Evolutionary conservation across 2,329 filamentous ascomycete genomes (phyloP).

Genomic region (Diplodia scrobiculata): DNA sequence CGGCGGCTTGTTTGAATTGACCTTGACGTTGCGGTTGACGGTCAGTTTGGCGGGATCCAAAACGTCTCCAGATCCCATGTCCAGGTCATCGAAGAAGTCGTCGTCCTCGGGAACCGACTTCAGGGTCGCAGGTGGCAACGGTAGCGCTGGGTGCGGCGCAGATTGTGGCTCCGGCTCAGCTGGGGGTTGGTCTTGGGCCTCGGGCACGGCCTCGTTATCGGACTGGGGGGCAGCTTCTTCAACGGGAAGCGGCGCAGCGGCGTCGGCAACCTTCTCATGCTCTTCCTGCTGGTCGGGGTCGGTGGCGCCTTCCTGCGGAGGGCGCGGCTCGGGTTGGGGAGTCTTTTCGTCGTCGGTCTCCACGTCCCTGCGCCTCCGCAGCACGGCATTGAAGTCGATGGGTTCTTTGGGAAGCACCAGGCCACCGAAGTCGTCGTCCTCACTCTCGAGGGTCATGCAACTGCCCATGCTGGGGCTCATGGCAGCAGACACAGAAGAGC

Average conservation of each 20-base stretch:
- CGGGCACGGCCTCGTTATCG: constrained; percentile 2
- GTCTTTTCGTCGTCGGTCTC: constrained; percentile 37
- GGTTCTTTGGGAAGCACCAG: constrained; percentile 81
- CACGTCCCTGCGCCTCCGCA: constrained; percentile 68
- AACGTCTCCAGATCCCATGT: constrained; percentile 79
- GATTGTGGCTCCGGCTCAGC: constrained; percentile 28
- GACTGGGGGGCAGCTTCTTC: constrained; percentile 33
- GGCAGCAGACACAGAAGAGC: constrained; percentile 83
- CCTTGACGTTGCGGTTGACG: constrained; percentile 86
- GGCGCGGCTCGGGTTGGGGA: constrained; percentile 22
- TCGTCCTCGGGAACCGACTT: constrained; percentile 53
- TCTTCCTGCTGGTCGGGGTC: constrained; percentile 8
- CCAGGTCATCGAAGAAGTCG: constrained; percentile 83
- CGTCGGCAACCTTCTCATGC: constrained; percentile 29
- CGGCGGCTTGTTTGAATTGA: constrained; percentile 64
- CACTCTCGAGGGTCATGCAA: constrained; percentile 86
- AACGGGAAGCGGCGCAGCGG: constrained; percentile 31
- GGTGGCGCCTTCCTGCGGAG: neutral
- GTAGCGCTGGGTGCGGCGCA: constrained; percentile 2
- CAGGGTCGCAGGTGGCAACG: constrained; percentile 21
- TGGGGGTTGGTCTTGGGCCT: constrained; percentile 8
- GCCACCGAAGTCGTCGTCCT: constrained; percentile 90
- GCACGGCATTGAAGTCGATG: constrained; percentile 76
- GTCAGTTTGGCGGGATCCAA: constrained; percentile 80
- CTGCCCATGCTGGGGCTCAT: constrained; percentile 92